Conservation (phyloP, 2,329 filamentous ascomycete genomes). For the Chaetomiaceae sp. region DNA sequence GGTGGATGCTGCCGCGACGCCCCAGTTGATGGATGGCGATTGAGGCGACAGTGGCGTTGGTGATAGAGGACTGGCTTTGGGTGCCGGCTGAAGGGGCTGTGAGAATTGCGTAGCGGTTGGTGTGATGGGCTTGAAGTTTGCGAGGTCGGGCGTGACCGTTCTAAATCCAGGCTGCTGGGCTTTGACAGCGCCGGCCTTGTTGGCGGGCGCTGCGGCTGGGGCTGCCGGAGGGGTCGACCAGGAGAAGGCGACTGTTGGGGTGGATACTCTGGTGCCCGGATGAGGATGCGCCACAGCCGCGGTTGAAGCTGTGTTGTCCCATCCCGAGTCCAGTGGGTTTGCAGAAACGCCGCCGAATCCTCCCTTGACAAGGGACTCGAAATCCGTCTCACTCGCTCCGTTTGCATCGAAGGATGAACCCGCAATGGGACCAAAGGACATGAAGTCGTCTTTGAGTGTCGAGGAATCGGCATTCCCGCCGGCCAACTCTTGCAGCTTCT, state of each 20-base stretch:
- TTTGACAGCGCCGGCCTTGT: conserved; percentile 35
- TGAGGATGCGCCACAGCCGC: conserved; percentile 34
- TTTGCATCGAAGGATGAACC: conserved; percentile 54
- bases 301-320: conserved; percentile 42
- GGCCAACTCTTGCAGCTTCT: conserved; percentile 80
- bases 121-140: conserved; percentile 50
- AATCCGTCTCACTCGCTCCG: conserved; percentile 64
- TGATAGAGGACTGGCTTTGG: conserved; percentile 17
- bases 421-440: conserved; percentile 65
- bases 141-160: conserved; percentile 57
- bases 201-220: conserved; percentile 19
- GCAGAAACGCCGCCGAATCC: conserved; percentile 41
- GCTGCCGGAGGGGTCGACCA: conserved; percentile 54
- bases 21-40: conserved; percentile 48
- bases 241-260: conserved; percentile 51
- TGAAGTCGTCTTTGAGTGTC: conserved; percentile 59
- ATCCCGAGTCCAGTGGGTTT: conserved; percentile 45
- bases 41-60: conserved; percentile 26
- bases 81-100: conserved; percentile 50
- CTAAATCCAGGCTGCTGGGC: conserved; percentile 44
- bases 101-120: conserved; percentile 61
- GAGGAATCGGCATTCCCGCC: conserved; percentile 50
- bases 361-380: conserved; percentile 85
- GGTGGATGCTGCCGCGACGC: conserved; percentile 34
- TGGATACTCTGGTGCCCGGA: conserved; percentile 33